Base-by-base conservation (phyloP, 768 basidiomycete species). In the Glaciozyma martinii region DNA sequence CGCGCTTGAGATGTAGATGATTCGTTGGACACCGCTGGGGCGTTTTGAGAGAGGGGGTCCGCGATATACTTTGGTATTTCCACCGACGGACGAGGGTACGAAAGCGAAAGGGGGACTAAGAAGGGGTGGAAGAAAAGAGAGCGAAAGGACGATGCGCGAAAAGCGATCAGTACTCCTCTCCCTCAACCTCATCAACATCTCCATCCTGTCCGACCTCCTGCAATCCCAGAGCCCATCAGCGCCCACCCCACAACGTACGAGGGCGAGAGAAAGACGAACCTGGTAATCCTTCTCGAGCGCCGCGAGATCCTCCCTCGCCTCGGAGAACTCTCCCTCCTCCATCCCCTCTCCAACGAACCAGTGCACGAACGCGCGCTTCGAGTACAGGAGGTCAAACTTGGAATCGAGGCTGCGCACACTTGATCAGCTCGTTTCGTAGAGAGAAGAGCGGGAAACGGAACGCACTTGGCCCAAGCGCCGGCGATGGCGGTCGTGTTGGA, bases 241-340 rank as follows among this genome's bases (percentile, higher is more conserved):
- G 15, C 16, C 44, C 5, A 6, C 44, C 16, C 15, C 44, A 46
- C 15, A 6, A 18, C 15, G 23, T 4, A 6, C 18, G n/a, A 47
- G 19, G 6, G n/a, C 3, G 21, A 3, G 46, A 43, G 18, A 43
- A 18, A 10, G 46, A 47, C 46, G n/a, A 47, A 47, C 46, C 46
- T 47, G 46, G 74, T 91, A 92, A 76, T 91, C 90, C 77, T 89
- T 93, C 80, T 97, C 93, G 65, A 98, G 84, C 12, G 94, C 94
- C 49, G 94, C 94, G 67, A 98, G 85, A 79, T 98, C 94, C 77
- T 98, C 94, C 72, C 93, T 88, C 54, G 93, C 94, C 79, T 95
- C 93, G 53, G 90, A 92, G 80, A 97, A 95, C 80, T 98, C 94
- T 78, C 94, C 94, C 81, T 98, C 94, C 77, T 97, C 94, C 94